Percentiles rank a stretch among this genome's conserved stretches.
Evolutionary conservation across 768 basidiomycete genomes (phyloP).

Genomic region (Imleria badia): DNA sequence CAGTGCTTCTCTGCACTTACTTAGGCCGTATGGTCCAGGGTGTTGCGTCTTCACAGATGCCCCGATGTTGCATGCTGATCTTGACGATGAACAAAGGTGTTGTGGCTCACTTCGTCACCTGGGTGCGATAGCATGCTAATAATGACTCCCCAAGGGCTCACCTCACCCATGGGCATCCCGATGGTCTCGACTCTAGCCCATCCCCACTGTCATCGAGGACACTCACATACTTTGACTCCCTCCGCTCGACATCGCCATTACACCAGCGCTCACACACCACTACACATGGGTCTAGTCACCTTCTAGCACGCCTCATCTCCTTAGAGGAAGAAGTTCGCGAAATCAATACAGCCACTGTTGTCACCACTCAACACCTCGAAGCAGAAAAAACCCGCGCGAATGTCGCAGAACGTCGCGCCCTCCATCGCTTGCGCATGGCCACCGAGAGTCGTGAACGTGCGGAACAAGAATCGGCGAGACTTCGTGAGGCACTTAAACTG

Average conservation of each 20-base stretch:
- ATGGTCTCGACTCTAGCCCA: constrained; percentile 31
- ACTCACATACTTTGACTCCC: constrained; percentile 16
- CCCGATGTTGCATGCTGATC: constrained; percentile 28
- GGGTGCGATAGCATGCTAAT: not conserved
- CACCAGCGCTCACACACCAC: constrained; percentile 26
- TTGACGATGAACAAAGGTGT: constrained; percentile 31
- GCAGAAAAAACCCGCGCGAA: constrained; percentile 42
- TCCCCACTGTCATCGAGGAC: constrained; percentile 26
- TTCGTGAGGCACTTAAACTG: constrained; percentile 43
- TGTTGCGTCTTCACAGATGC: constrained; percentile 14
- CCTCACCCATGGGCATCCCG: constrained; percentile 28
- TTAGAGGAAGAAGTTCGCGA: constrained; percentile 33
- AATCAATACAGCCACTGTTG: constrained; percentile 25
- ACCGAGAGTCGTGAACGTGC: too few species aligned
- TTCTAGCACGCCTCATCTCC: constrained; percentile 31
- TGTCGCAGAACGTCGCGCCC: constrained; percentile 44
- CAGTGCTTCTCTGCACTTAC: not conserved
- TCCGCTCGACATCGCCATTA: constrained; percentile 26
- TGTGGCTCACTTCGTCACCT: not conserved
- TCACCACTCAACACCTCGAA: constrained; percentile 36
- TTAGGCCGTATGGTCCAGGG: not conserved
- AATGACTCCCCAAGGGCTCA: constrained; percentile 15
- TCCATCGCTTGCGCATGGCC: constrained; percentile 39
- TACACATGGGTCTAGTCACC: constrained; percentile 29
- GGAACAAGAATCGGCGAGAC: too few species aligned